Base-by-base conservation (phyloP, 1,284 basidiomycete species). In the Hemileia vastatrix region DNA sequence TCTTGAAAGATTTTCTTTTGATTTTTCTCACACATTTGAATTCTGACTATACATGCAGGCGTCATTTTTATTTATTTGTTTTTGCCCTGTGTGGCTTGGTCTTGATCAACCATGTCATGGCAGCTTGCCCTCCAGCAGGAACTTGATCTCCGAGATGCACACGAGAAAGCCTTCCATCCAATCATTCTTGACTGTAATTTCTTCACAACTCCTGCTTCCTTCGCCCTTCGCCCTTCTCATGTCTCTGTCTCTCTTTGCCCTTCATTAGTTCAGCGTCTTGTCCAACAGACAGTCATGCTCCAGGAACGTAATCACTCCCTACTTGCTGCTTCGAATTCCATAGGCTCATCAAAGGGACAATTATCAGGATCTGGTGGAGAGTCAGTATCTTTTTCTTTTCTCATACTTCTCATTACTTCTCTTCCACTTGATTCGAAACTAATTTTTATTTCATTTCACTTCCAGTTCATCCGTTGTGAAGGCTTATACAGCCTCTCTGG, bases 251-350 rank as follows among this genome's bases (percentile, higher is more conserved):
- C 51, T 53, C 63, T 62, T 56, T 55, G 61, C 68, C 2, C 53
- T 2, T 11, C 54, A n/a, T 0, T 78, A 93, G 90, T 93, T 80
- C 85, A 86, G 68, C 83, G 88, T 72, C 81, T 95, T 67, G 89
- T 90, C 2, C 87, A 89, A 72, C 89, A 91, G 74, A 87, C 90
- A 27, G 85, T 88, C 71, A 81, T 90, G 15, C 80, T 94, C 70
- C 92, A 90, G 76, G 86, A 92, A 72, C 83, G 91, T 57, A 94
- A 95, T 81, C 82, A 84, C 27, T 86, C 87, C 11, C 81, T 95
- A 18, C 79, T 94, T 61, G 82, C 85, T 61, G 88, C 88, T 5
- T 86, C 88, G 21, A 83, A 82, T 49, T 83, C 83, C 8, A 85
- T 87, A 19, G 31, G 51, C n/a, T 23, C 48, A 36, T 9, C 44